phyloP scores from a whole-genome alignment of 257 asterid species.

The Linaria vulgaris region DNA sequence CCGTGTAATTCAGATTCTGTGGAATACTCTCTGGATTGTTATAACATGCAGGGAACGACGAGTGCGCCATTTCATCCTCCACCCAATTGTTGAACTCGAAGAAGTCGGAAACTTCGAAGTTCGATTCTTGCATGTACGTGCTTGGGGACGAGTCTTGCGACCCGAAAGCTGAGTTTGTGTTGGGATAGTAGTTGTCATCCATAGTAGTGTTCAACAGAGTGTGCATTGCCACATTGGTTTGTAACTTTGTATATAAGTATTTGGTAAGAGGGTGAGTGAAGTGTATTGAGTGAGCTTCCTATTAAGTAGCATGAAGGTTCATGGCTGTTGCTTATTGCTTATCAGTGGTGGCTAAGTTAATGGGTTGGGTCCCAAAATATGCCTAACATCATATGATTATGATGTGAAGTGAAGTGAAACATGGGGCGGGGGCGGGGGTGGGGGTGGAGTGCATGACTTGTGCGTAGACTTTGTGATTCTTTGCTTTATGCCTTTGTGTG shows the following conservation, averaged over 20 bases:
- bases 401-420: conserved; percentile 29
- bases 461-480: conserved; percentile 46
- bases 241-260: conserved; percentile 1
- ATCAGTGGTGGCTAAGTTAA: conserved; percentile 54
- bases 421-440: not conserved
- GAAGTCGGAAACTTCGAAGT: conserved; percentile 52
- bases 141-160: conserved; percentile 13
- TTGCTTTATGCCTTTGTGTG: not conserved
- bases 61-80: conserved; percentile 38
- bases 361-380: conserved; percentile 30
- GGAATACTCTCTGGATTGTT: too few species aligned
- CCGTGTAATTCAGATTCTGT: conserved; percentile 34
- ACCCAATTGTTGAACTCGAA: conserved; percentile 59
- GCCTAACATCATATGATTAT: conserved; percentile 31
- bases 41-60: conserved; percentile 33
- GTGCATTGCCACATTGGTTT: conserved; percentile 21
- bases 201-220: conserved; percentile 29
- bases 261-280: not conserved
- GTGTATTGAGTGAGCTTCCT: conserved; percentile 52
- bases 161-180: conserved; percentile 18
- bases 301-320: conserved; percentile 64
- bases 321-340: conserved; percentile 40
- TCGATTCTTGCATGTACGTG: conserved; percentile 23
- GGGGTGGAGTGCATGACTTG: conserved; percentile 56
- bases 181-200: conserved; percentile 36